Evolutionary conservation across 306 rosid genomes (phyloP).

Genomic region (Urtica urens): DNA sequence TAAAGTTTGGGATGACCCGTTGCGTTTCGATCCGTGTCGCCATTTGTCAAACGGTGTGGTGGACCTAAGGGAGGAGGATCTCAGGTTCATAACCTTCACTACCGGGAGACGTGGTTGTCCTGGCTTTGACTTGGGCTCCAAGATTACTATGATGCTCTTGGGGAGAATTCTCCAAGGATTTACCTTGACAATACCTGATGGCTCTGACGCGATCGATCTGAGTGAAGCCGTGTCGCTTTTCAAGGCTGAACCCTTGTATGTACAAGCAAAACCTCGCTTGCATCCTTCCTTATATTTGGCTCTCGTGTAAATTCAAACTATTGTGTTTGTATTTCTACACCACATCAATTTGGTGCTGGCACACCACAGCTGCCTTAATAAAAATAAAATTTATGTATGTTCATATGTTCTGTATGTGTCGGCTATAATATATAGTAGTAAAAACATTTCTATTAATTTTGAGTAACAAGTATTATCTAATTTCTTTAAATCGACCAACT

Average conservation of each 20-base stretch:
- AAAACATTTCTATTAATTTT: too few relatives aligned
- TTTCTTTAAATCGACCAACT: too few relatives aligned
- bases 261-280: conserved; percentile 10
- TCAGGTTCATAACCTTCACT: conserved; percentile 23
- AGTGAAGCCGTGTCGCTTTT: neutral
- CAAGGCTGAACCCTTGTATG: conserved; percentile 1
- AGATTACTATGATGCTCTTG: conserved; percentile 27
- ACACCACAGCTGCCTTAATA: too few relatives aligned
- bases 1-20: conserved; percentile 1
- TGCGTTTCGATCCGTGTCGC: conserved; percentile 25
- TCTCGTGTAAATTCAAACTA: too few relatives aligned
- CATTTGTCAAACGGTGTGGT: conserved; percentile 10
- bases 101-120: conserved; percentile 36
- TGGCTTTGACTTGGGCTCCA: conserved; percentile 24
- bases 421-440: too few relatives aligned
- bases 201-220: conserved; percentile 3
- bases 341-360: too few relatives aligned
- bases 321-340: too few relatives aligned
- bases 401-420: too few relatives aligned
- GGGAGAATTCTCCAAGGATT: conserved; percentile 37
- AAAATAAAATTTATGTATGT: too few relatives aligned
- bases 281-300: conserved; percentile 9
- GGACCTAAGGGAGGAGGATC: conserved; percentile 12
- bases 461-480: too few relatives aligned
- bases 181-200: conserved; percentile 23